phyloP scores from a whole-genome alignment of 164 flowering plant genomes.

The Magnolia officinalis region DNA sequence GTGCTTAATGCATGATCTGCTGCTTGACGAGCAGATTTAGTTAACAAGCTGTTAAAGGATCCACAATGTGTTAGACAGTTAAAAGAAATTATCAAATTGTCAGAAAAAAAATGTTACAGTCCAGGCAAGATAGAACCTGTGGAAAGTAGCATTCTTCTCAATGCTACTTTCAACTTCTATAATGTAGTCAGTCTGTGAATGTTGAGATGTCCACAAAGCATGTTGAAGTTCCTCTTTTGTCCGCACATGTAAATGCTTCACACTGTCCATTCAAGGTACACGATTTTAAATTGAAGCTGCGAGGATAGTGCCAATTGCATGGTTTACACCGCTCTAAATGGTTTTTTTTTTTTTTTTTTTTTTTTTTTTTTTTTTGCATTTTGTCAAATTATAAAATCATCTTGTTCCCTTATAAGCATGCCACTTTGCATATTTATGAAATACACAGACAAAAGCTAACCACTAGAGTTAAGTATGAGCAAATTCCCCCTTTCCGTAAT shows the following conservation, averaged over 20 bases:
- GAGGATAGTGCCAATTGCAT: too few species aligned
- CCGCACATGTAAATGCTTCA: conserved; percentile 60
- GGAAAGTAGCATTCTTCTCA: conserved; percentile 66
- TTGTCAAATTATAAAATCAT: not conserved
- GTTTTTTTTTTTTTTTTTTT: not conserved
- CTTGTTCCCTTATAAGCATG: too few species aligned
- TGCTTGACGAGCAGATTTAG: conserved; percentile 52
- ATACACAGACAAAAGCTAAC: too few species aligned
- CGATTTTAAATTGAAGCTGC: not conserved
- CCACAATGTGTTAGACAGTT: not conserved
- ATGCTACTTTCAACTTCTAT: conserved; percentile 86
- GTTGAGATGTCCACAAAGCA: conserved; percentile 46
- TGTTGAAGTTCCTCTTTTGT: conserved; percentile 68
- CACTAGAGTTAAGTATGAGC: too few species aligned
- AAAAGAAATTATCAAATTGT: not conserved
- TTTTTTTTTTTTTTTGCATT: not conserved
- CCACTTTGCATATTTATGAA: too few species aligned
- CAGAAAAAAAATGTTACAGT: not conserved
- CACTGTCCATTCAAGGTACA: conserved; percentile 37
- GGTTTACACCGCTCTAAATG: not conserved
- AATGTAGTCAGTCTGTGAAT: conserved; percentile 47
- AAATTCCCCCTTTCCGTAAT: too few species aligned
- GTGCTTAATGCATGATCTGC: conserved; percentile 54
- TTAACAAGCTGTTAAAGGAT: conserved; percentile 44
- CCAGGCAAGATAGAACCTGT: conserved; percentile 46